Conservation (phyloP, 192 early-diverging fungal species). For the Radiomyces spectabilis region DNA sequence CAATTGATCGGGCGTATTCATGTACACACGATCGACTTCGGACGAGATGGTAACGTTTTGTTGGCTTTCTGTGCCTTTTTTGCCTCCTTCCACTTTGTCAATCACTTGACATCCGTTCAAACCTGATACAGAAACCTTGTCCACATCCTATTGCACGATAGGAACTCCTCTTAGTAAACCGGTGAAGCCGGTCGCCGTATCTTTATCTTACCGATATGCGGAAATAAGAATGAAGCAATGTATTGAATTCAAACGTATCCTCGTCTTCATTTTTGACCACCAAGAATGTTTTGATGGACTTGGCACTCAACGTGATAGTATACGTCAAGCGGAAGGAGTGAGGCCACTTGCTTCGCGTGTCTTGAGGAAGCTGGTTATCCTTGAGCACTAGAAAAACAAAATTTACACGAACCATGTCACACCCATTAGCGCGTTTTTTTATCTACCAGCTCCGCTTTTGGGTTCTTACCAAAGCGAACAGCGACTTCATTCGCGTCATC, state of each 20-base stretch:
- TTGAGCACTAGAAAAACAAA: conserved; percentile 35
- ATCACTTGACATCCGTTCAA: conserved; percentile 53
- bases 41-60: conserved; percentile 50
- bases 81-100: conserved; percentile 63
- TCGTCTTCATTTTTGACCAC: conserved; percentile 69
- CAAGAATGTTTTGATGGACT: conserved; percentile 66
- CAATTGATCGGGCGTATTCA: conserved; percentile 44
- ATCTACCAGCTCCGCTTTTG: not conserved
- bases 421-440: too few species aligned
- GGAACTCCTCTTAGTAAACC: too few species aligned
- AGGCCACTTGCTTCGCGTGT: conserved; percentile 52
- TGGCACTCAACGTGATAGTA: conserved; percentile 68
- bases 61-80: conserved; percentile 30
- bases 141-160: conserved; percentile 61
- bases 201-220: conserved; percentile 41
- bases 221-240: conserved; percentile 93
- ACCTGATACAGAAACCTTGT: conserved; percentile 50
- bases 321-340: conserved; percentile 72
- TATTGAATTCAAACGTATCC: conserved; percentile 70
- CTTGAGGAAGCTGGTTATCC: conserved; percentile 45
- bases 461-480: conserved; percentile 40
- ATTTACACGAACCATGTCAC: not conserved
- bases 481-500: conserved; percentile 40
- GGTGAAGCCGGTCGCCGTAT: too few species aligned
- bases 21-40: conserved; percentile 86